Evolutionary conservation across 139 green algal genomes (phyloP).

Genomic region (Chlorella sp.): DNA sequence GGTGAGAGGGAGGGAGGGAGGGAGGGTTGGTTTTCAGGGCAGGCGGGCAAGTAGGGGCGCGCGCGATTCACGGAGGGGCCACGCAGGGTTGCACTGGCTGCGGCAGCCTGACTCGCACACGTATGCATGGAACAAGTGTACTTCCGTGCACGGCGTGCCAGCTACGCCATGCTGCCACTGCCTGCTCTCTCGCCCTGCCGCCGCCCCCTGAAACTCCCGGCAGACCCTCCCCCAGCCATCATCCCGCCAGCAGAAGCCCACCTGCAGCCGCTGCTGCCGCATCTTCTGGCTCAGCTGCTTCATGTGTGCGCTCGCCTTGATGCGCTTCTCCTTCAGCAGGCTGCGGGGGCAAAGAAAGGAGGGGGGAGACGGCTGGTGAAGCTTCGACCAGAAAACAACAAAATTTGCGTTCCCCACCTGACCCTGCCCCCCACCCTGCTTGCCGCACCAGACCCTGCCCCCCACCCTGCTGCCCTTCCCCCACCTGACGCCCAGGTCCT

Average conservation of each 20-base stretch:
- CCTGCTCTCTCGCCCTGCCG: background rate
- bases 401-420: too few relatives aligned
- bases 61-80: too few relatives aligned
- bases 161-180: background rate
- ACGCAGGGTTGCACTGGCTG: too few relatives aligned
- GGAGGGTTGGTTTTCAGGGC: background rate
- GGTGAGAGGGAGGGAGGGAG: background rate
- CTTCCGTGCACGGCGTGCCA: too few relatives aligned
- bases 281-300: constrained; percentile 74
- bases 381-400: too few relatives aligned
- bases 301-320: constrained; percentile 67
- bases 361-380: background rate
- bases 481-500: constrained; percentile 74
- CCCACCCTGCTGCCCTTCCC: too few relatives aligned
- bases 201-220: too few relatives aligned
- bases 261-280: constrained; percentile 61
- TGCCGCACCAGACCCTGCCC: too few relatives aligned
- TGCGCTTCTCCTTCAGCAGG: constrained; percentile 76
- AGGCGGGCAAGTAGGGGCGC: background rate
- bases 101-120: background rate
- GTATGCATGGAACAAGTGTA: background rate
- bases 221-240: too few relatives aligned
- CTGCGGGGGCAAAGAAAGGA: background rate
- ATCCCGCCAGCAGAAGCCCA: background rate
- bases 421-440: too few relatives aligned